Conservation (phyloP, 1,284 basidiomycete species). For the Nidula niveotomentosa region DNA sequence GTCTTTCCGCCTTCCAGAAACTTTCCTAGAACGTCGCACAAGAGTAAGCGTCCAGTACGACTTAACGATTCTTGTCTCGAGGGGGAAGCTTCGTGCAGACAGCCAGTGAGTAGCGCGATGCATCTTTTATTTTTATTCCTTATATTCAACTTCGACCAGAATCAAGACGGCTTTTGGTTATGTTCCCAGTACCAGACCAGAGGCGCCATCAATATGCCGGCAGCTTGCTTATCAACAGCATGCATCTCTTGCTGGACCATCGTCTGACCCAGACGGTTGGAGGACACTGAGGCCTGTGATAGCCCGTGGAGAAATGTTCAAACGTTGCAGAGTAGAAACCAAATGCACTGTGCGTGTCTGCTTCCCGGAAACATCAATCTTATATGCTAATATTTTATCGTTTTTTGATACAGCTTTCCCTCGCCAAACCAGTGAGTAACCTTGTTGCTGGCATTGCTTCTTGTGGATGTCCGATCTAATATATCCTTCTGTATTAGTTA, state of each 20-base stretch:
- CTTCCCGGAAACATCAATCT: not conserved
- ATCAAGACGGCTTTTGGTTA: slow-evolving; percentile 50
- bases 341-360: slow-evolving; percentile 35
- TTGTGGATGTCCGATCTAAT: too few relatives aligned
- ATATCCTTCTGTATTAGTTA: slow-evolving; percentile 25
- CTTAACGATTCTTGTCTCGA: slow-evolving; percentile 37
- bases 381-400: slow-evolving; percentile 1
- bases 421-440: slow-evolving; percentile 40
- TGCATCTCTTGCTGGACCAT: slow-evolving; percentile 38
- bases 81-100: slow-evolving; percentile 45
- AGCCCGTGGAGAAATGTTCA: slow-evolving; percentile 39
- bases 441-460: not conserved
- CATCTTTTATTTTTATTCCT: not conserved
- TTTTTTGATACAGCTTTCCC: slow-evolving; percentile 29
- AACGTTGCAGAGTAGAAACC: slow-evolving; percentile 36
- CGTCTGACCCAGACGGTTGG: slow-evolving; percentile 48
- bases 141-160: slow-evolving; percentile 19
- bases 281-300: slow-evolving; percentile 34
- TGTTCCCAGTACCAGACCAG: slow-evolving; percentile 43
- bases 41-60: slow-evolving; percentile 47
- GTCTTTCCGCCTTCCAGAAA: slow-evolving; percentile 43
- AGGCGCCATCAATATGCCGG: slow-evolving; percentile 40
- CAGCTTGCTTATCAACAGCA: slow-evolving; percentile 47
- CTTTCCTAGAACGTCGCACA: slow-evolving; percentile 44
- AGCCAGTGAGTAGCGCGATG: slow-evolving; percentile 31